phyloP scores from a whole-genome alignment of 2,329 filamentous ascomycete genomes.

The Botrytis cinerea region DNA sequence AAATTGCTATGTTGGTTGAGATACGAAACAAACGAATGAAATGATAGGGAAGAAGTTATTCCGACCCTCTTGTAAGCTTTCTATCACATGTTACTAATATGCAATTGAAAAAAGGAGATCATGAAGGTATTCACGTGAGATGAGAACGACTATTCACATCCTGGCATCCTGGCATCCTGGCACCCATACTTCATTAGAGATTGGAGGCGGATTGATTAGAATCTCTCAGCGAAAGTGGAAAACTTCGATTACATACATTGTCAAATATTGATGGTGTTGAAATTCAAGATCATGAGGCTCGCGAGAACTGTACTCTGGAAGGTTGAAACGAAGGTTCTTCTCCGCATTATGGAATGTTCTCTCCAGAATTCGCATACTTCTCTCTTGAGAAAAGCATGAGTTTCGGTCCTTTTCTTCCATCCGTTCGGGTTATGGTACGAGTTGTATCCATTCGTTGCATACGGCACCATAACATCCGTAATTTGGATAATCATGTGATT shows the following conservation, averaged over 20 bases:
- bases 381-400: neutral
- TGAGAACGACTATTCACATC: neutral
- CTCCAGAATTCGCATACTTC: neutral
- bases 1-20: neutral
- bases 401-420: slow-evolving; percentile 14
- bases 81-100: slow-evolving; percentile 5
- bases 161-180: neutral
- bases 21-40: neutral
- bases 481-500: slow-evolving; percentile 1
- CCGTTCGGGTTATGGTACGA: neutral
- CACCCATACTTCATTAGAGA: neutral
- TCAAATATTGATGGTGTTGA: neutral
- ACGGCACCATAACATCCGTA: neutral
- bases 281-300: slow-evolving; percentile 3
- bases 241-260: neutral
- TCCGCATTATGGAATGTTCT: slow-evolving; percentile 15
- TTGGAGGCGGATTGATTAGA: neutral
- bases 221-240: neutral
- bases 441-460: neutral
- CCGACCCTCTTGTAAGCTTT: neutral
- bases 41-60: slow-evolving; percentile 13
- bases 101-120: neutral
- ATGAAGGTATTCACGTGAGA: slow-evolving; percentile 7
- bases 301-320: neutral
- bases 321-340: slow-evolving; percentile 3